phyloP scores from a whole-genome alignment of 306 rosid species.

The Glycyrrhiza uralensis region DNA sequence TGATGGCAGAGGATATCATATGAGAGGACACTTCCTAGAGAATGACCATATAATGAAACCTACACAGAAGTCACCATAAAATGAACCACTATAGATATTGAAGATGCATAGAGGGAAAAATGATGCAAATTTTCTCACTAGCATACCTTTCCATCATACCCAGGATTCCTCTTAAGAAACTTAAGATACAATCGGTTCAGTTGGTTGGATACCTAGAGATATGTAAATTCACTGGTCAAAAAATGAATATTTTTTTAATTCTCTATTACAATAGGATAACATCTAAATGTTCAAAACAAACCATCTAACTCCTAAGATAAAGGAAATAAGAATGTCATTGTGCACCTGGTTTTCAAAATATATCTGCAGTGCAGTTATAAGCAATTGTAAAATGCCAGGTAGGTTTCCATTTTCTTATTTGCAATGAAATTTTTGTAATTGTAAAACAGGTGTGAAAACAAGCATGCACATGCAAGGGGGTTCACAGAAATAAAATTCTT shows the following conservation, averaged over 20 bases:
- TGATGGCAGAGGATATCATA: constrained; percentile 99
- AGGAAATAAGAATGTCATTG: not conserved
- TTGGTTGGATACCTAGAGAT: constrained; percentile 83
- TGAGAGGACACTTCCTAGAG: constrained; percentile 97
- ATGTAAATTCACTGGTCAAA: constrained; percentile 25
- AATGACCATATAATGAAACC: constrained; percentile 96
- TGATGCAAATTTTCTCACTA: constrained; percentile 7
- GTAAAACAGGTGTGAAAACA: constrained; percentile 1
- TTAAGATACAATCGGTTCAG: constrained; percentile 76
- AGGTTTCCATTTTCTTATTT: not conserved
- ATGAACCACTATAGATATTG: constrained; percentile 13
- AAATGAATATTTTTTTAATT: not conserved
- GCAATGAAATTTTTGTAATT: constrained; percentile 4
- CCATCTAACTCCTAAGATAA: not conserved
- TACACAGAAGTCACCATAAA: constrained; percentile 25
- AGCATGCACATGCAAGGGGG: not conserved
- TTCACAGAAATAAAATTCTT: not conserved
- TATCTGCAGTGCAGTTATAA: not conserved
- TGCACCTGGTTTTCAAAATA: constrained; percentile 1
- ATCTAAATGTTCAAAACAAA: constrained; percentile 3
- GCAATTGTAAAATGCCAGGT: constrained; percentile 13
- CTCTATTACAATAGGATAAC: not conserved
- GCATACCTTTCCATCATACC: constrained; percentile 88
- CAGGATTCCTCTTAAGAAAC: constrained; percentile 90
- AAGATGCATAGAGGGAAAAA: constrained; percentile 3